Base-by-base conservation (phyloP, 2,329 filamentous ascomycete species). In the Alternaria atra region DNA sequence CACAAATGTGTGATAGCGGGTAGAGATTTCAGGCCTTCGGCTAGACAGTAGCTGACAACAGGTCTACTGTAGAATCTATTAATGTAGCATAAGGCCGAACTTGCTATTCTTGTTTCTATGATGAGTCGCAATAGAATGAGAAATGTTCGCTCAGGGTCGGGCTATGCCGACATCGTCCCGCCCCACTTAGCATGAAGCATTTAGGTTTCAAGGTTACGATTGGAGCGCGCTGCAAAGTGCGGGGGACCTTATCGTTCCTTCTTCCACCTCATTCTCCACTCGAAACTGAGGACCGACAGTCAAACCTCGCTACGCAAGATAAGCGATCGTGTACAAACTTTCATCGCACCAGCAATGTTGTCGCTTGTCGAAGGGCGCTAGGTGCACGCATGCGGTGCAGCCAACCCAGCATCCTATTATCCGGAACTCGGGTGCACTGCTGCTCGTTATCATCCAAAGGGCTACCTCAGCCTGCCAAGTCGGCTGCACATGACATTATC, bases 171-270 rank as follows among this genome's bases (percentile, higher is more conserved):
- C 15, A 39, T 52, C 39, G 32, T 32, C 27, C 54, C 50, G 63
- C 51, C 60, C 57, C 63, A 40, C 60, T 53, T 51, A 23, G 39
- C 37, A 32, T 35, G 30, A 37, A 40, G 40, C 34, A 27, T 54
- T 10, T 40, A 29, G 42, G 25, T 34, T 35, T 37, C 52, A 48
- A 40, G 46, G 39, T 34, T 25, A 52, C 55, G 59, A 65, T 60
- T 66, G 62, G 64, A 48, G 51, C 44, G 39, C 15, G 29, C n/a
- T 30, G 50, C 58, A 35, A 60, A 58, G 51, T 63, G 65, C 54
- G 57, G 62, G 55, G 48, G 60, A 35, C n/a, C 52, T 61, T 61
- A 60, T 61, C 65, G 37, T 53, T 55, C 51, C 53, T 57, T 51
- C 47, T 48, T 39, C 48, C 40, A 23, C 12, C 39, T 40, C 20